phyloP scores from a whole-genome alignment of 768 basidiomycete species.

The Hygrocybe punicea region DNA sequence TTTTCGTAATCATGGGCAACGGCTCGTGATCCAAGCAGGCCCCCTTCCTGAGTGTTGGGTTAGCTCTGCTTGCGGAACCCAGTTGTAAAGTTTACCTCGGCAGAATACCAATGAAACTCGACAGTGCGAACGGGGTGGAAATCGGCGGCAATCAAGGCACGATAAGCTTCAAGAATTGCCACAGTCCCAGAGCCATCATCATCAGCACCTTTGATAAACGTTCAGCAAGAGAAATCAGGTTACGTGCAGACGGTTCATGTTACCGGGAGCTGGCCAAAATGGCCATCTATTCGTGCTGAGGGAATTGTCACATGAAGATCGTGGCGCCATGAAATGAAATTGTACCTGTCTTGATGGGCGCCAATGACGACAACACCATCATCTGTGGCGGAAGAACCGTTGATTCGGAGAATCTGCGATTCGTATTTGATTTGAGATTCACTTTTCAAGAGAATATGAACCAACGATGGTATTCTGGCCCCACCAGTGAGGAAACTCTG shows the following conservation, averaged over 20 bases:
- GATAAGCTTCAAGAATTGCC: conserved; percentile 72
- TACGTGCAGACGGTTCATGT: neutral
- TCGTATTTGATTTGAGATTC: conserved; percentile 11
- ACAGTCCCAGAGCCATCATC: conserved; percentile 76
- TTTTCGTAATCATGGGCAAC: conserved; percentile 72
- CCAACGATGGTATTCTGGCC: conserved; percentile 77
- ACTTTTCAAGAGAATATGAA: conserved; percentile 3
- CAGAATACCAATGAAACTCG: conserved; percentile 85
- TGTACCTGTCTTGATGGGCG: conserved; percentile 81
- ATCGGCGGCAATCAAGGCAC: conserved; percentile 63
- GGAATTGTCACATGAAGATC: conserved; percentile 12
- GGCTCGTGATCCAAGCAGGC: conserved; percentile 86
- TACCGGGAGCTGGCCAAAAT: conserved; percentile 40
- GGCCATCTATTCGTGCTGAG: conserved; percentile 73
- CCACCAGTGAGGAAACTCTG: conserved; percentile 79
- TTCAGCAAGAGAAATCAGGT: neutral
- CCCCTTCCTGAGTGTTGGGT: conserved; percentile 57
- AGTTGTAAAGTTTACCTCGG: conserved; percentile 48
- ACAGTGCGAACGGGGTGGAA: conserved; percentile 64
- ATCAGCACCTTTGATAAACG: conserved; percentile 1
- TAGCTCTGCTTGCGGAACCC: conserved; percentile 1
- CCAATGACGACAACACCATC: conserved; percentile 65
- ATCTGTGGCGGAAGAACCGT: conserved; percentile 62
- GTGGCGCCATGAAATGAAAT: conserved; percentile 6
- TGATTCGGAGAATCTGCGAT: conserved; percentile 69